Percentiles rank a stretch among this genome's conserved stretches.
Evolutionary conservation across 1,284 basidiomycete species (phyloP).

Genomic region (Boletus mariae): DNA sequence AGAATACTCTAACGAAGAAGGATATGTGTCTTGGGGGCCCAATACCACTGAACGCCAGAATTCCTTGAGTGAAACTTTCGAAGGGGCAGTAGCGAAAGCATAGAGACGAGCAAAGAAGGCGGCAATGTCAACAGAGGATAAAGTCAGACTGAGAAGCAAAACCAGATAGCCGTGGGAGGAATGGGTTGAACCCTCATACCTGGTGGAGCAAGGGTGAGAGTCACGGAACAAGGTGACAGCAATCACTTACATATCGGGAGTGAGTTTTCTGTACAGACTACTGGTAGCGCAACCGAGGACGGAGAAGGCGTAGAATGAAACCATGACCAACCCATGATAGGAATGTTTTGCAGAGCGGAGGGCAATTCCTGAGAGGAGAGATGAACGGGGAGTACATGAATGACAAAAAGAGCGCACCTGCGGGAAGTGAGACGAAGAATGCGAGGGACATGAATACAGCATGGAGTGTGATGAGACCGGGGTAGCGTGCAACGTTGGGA

Average conservation of each 20-base stretch:
- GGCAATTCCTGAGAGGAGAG: constrained; percentile 54
- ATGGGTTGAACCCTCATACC: constrained; percentile 70
- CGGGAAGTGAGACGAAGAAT: constrained; percentile 73
- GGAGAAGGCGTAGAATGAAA: constrained; percentile 55
- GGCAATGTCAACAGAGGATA: constrained; percentile 58
- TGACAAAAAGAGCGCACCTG: constrained; percentile 46
- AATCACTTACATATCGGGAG: constrained; percentile 69
- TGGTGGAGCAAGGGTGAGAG: constrained; percentile 30
- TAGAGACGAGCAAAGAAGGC: constrained; percentile 47
- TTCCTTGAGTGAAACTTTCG: constrained; percentile 42
- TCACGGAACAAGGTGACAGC: background rate
- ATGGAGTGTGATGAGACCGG: constrained; percentile 65
- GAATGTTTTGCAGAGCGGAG: constrained; percentile 70
- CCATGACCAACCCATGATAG: constrained; percentile 51
- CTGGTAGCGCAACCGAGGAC: constrained; percentile 61
- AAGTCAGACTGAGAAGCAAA: constrained; percentile 49
- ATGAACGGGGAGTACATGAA: background rate
- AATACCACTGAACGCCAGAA: constrained; percentile 59
- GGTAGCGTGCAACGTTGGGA: constrained; percentile 46
- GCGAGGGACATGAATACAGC: constrained; percentile 65
- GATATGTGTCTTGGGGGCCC: constrained; percentile 35
- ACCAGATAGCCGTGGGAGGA: constrained; percentile 60
- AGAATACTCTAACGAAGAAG: constrained; percentile 44
- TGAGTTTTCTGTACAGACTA: constrained; percentile 67
- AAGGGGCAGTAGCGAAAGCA: constrained; percentile 42